Evolutionary conservation across 176 grass and related monocot genomes (phyloP), one percentile per base, ranked within the genome.

Genomic region (Rhynchospora pubera): DNA sequence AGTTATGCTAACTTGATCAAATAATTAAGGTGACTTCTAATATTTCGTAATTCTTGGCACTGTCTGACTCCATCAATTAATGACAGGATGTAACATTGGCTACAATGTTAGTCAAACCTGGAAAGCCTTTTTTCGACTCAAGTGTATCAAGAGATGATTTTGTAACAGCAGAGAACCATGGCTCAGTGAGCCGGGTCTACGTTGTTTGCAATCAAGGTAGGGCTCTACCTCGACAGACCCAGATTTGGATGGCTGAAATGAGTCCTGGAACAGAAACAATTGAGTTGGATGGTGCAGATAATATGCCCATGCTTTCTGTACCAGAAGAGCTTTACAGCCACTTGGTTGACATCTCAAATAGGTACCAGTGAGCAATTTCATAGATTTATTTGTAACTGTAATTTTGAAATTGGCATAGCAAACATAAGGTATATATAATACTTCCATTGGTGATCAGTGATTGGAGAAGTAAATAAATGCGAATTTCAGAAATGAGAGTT

Each of bases 281-380:
- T n/a, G 78, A 86, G 65, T 61, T 86, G n/a, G 66, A 86, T 19
- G 84, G 46, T 23, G 48, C 84, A 22, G 84, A 86, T 71, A 77
- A 86, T 23, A 86, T 86, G 85, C 56, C 71, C 24, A 86, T 86
- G 85, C 85, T 86, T 32, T 86, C 52, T 32, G 82, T 24, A 55
- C 65, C 85, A 22, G 28, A 46, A 32, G 63, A 86, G 22, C 65
- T 86, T 16, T 74, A 48, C 66, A 22, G 14, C 13, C 13, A 82
- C 52, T 24, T 86, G 9, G 57, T 68, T 32, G 75, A 79, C 30
- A 66, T 85, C 74, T 59, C 79, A 45, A 59, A 65, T 46, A 48
- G 79, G 44, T 64, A 81, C 22, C 4, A 81, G 58, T 47, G 1
- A 81, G 51, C 47, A 74, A 74, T 16, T 52, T 79, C n/a, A 57